Conservation (phyloP, 768 basidiomycete species). For the Suillus subaureus region DNA sequence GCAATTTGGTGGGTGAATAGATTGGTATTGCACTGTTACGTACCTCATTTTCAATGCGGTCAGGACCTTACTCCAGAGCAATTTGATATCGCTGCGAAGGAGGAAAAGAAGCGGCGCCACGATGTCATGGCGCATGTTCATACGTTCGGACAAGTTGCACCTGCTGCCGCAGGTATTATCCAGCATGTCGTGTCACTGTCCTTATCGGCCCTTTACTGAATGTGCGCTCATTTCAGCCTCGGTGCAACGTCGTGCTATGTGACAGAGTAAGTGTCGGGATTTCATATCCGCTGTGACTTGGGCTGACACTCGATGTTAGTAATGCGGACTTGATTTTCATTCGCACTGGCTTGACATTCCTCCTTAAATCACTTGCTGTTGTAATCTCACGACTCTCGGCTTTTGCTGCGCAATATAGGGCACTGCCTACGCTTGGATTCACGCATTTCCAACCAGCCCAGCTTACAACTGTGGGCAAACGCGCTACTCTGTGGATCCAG, state of each 20-base stretch:
- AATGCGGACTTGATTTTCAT: slow-evolving; percentile 99
- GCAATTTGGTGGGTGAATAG: slow-evolving; percentile 67
- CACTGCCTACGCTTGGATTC: slow-evolving; percentile 92
- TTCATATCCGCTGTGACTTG: background rate
- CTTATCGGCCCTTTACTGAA: slow-evolving; percentile 16
- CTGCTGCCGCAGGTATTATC: slow-evolving; percentile 94
- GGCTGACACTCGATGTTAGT: slow-evolving; percentile 42
- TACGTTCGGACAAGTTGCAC: slow-evolving; percentile 92
- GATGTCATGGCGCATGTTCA: slow-evolving; percentile 99
- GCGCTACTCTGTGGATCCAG: slow-evolving; percentile 96
- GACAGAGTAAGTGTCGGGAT: slow-evolving; percentile 76
- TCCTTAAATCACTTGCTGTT: slow-evolving; percentile 85
- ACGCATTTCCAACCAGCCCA: slow-evolving; percentile 99
- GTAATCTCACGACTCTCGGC: slow-evolving; percentile 85
- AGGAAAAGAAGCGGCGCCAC: slow-evolving; percentile 97
- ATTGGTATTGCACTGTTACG: background rate
- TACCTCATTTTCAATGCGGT: slow-evolving; percentile 12
- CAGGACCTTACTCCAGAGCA: slow-evolving; percentile 86
- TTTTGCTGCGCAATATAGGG: slow-evolving; percentile 85
- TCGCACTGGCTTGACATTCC: slow-evolving; percentile 79
- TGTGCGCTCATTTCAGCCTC: slow-evolving; percentile 48
- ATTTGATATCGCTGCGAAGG: slow-evolving; percentile 87
- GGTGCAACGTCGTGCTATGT: slow-evolving; percentile 99
- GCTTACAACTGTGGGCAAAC: slow-evolving; percentile 96
- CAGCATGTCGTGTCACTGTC: slow-evolving; percentile 56